Evolutionary conservation across 768 basidiomycete genomes (phyloP).

Genomic region (Termitomyces sp.): DNA sequence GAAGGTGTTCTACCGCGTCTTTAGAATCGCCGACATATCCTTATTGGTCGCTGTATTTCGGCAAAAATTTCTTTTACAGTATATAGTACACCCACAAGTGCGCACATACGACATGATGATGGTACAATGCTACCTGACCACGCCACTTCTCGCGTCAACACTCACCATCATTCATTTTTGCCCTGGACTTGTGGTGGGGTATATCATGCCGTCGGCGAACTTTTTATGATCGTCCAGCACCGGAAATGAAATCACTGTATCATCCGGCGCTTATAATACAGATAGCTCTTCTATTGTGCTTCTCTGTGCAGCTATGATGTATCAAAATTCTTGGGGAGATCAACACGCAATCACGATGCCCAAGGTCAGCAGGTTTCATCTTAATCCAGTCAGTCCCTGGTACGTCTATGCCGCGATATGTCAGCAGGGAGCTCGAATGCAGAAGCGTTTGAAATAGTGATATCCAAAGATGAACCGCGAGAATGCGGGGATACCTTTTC

Average conservation of each 20-base stretch:
- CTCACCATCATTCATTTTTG: not conserved
- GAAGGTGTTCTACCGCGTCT: too few species aligned
- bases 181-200: not conserved
- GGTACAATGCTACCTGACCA: not conserved
- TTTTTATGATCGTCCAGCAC: not conserved
- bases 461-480: not conserved
- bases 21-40: not conserved
- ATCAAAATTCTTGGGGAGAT: not conserved
- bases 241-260: not conserved
- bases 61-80: not conserved
- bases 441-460: not conserved
- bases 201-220: not conserved
- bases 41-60: not conserved
- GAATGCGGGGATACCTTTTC: not conserved
- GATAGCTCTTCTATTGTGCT: not conserved
- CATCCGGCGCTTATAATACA: not conserved
- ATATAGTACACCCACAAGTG: not conserved
- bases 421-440: not conserved
- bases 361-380: not conserved
- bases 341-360: not conserved
- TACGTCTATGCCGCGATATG: not conserved
- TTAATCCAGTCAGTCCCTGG: not conserved
- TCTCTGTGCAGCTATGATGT: not conserved
- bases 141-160: not conserved
- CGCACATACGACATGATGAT: not conserved